phyloP scores from a whole-genome alignment of 2,329 filamentous ascomycete genomes.

The Dothideomycetidae sp. region DNA sequence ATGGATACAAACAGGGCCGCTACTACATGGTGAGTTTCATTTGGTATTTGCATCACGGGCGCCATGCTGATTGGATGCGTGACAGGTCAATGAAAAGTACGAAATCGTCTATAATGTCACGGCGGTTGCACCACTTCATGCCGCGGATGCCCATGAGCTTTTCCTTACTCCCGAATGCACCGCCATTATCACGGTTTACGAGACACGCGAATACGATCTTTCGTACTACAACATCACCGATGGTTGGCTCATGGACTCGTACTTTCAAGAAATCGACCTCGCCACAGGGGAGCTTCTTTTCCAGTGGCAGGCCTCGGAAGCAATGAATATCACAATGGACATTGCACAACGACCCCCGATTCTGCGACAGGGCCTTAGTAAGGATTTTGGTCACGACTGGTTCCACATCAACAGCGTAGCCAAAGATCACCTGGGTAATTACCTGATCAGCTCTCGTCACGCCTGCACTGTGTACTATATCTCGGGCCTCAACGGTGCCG shows the following conservation, averaged over 20 bases:
- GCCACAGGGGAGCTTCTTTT: conserved; percentile 28
- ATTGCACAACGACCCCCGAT: conserved; percentile 6
- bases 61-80: conserved; percentile 10
- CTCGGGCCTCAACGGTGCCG: conserved; percentile 29
- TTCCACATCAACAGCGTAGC: conserved; percentile 42
- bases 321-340: conserved; percentile 24
- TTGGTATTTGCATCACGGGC: conserved; percentile 23
- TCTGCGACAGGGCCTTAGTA: conserved; percentile 1
- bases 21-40: conserved; percentile 4
- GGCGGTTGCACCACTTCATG: conserved; percentile 24
- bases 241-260: conserved; percentile 31
- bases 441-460: conserved; percentile 38
- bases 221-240: conserved; percentile 14
- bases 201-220: conserved; percentile 22
- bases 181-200: conserved; percentile 32
- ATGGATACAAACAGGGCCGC: neutral
- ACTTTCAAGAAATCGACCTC: conserved; percentile 32
- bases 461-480: conserved; percentile 34
- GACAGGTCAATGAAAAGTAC: conserved; percentile 19
- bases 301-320: conserved; percentile 26
- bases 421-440: conserved; percentile 36
- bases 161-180: conserved; percentile 27
- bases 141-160: conserved; percentile 31
- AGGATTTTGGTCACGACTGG: conserved; percentile 24
- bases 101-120: conserved; percentile 17